phyloP scores from a whole-genome alignment of 176 grass and related monocot species.

The Calamus simplicifolius region DNA sequence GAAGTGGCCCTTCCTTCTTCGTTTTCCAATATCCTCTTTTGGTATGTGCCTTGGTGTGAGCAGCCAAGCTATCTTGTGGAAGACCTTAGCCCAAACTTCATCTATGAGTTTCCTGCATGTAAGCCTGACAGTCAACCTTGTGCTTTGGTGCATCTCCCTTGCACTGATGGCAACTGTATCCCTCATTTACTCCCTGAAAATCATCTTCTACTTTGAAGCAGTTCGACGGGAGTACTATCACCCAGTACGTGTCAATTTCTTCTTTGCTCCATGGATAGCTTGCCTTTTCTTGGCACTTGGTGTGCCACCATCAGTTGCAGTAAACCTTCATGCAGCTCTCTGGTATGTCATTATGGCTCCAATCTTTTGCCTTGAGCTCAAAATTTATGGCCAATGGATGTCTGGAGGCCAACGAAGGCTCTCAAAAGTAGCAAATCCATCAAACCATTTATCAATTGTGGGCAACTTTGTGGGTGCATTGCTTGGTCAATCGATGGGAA shows the following conservation, averaged over 20 bases:
- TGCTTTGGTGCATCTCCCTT: background rate
- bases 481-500: background rate
- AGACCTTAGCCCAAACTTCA: background rate
- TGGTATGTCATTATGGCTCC: constrained; percentile 5
- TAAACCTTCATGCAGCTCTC: background rate
- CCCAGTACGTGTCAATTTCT: constrained; percentile 5
- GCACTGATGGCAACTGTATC: background rate
- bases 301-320: background rate
- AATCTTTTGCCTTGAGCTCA: constrained; percentile 2
- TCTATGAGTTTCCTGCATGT: constrained; percentile 3
- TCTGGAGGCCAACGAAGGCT: constrained; percentile 1
- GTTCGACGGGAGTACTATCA: constrained; percentile 6
- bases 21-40: background rate
- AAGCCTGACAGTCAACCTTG: background rate
- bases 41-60: constrained; percentile 9
- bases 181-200: background rate
- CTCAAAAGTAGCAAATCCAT: constrained; percentile 1
- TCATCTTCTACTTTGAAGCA: constrained; percentile 13
- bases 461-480: background rate
- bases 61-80: constrained; percentile 9
- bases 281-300: constrained; percentile 5
- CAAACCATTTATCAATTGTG: constrained; percentile 2
- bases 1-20: constrained; percentile 9
- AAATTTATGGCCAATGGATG: constrained; percentile 8
- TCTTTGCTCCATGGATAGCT: constrained; percentile 9